Percentiles rank a stretch among this genome's conserved stretches.
Evolutionary conservation across 306 rosid species (phyloP).

Genomic region (Rosa chinensis): DNA sequence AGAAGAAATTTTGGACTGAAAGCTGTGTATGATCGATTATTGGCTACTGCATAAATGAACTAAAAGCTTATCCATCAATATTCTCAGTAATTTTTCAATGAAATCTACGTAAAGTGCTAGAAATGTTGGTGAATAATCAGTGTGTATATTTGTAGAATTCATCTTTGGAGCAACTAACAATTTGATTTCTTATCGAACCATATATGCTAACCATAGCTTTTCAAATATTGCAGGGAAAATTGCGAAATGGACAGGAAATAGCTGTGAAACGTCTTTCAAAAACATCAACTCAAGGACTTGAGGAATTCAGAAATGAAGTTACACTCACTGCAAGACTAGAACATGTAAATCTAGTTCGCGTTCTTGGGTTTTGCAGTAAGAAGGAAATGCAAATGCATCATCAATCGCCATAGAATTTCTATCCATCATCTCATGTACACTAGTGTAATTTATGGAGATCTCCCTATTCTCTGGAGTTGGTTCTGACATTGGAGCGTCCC

Average conservation of each 20-base stretch:
- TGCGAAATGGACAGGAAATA: conserved; percentile 32
- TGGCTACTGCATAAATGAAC: too few relatives aligned
- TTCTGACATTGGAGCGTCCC: too few relatives aligned
- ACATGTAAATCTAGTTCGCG: conserved; percentile 46
- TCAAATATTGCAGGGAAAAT: conserved; percentile 14
- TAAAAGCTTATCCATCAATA: too few relatives aligned
- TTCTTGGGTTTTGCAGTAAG: conserved; percentile 39
- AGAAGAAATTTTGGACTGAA: neutral
- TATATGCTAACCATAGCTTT: neutral
- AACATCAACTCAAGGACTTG: conserved; percentile 43
- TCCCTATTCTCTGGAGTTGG: too few relatives aligned
- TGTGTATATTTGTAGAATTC: neutral
- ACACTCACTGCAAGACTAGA: conserved; percentile 43
- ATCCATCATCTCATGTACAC: too few relatives aligned
- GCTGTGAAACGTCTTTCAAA: conserved; percentile 50
- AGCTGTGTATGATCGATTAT: neutral
- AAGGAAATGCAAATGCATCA: conserved; percentile 41
- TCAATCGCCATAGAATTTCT: too few relatives aligned
- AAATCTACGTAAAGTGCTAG: too few relatives aligned
- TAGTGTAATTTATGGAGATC: too few relatives aligned
- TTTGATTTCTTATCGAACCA: neutral
- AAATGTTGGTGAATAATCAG: too few relatives aligned
- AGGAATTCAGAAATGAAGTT: conserved; percentile 54
- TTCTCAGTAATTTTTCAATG: too few relatives aligned
- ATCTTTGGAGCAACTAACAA: neutral